Conservation (phyloP, 2,329 filamentous ascomycete genomes). For the Scedosporium apiospermum region DNA sequence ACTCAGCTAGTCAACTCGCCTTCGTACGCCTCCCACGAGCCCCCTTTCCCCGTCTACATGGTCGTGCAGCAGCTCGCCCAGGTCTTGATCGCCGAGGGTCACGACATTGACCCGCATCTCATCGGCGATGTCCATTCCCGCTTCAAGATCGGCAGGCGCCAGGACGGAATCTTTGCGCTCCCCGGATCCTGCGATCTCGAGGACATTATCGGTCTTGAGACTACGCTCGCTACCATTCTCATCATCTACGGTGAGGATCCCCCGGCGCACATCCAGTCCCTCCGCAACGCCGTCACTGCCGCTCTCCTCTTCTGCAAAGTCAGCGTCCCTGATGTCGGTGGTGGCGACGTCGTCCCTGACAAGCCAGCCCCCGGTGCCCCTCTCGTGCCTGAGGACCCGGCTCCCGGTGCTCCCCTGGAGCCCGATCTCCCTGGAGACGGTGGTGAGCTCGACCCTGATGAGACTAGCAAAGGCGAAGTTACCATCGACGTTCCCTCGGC, state of each 20-base stretch:
- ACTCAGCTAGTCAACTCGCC: not conserved
- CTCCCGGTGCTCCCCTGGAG: conserved; percentile 19
- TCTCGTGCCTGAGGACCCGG: conserved; percentile 18
- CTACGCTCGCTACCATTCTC: conserved; percentile 10
- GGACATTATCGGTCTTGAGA: conserved; percentile 12
- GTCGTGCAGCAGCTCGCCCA: conserved; percentile 9
- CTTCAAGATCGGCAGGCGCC: conserved; percentile 10
- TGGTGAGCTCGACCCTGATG: not conserved
- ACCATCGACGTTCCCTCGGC: not conserved
- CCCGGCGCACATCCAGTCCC: conserved; percentile 10
- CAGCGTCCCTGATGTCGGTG: conserved; percentile 15
- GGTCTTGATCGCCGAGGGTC: conserved; percentile 9
- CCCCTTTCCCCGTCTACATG: conserved; percentile 5
- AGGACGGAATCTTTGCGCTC: conserved; percentile 10
- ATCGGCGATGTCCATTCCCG: not conserved
- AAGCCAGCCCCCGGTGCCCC: conserved; percentile 16
- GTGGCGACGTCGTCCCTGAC: conserved; percentile 19
- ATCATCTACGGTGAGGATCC: conserved; percentile 10
- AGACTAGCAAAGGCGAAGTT: not conserved
- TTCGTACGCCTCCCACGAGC: not conserved
- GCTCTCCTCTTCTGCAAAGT: conserved; percentile 12
- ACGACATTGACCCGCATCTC: conserved; percentile 6
- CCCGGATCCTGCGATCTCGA: conserved; percentile 10
- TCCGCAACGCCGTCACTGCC: conserved; percentile 12
- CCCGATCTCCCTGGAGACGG: conserved; percentile 10